A percentile compares a stretch with the other conserved stretches of the same genome.
Conservation (phyloP, 345 rosid species). For the Salix udensis region DNA sequence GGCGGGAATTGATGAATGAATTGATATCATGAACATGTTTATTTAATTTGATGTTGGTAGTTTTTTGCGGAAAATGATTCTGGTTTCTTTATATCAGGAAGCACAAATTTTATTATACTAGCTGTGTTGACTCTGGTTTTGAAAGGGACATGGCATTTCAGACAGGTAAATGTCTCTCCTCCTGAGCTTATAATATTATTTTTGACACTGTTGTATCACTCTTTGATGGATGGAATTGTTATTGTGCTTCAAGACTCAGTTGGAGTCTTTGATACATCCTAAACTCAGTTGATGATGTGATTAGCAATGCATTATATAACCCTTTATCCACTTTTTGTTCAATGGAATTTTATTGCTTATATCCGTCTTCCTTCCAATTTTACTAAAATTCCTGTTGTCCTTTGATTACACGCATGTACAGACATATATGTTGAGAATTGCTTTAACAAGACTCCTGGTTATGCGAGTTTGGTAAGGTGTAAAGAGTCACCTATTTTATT, state of each 20-base stretch:
- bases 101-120: constrained; percentile 78
- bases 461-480: not conserved
- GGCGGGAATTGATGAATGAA: not conserved
- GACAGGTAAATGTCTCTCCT: constrained; percentile 54
- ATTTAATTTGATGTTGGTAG: not conserved
- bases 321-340: not conserved
- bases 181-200: not conserved
- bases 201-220: not conserved
- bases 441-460: not conserved
- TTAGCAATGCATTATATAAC: not conserved
- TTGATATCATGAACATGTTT: not conserved
- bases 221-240: not conserved
- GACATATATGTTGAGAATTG: not conserved
- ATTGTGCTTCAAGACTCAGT: not conserved
- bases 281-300: not conserved
- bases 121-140: constrained; percentile 71
- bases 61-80: not conserved
- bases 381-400: not conserved
- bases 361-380: not conserved
- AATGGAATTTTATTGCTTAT: not conserved
- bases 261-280: not conserved
- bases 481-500: not conserved
- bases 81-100: constrained; percentile 44
- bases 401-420: not conserved
- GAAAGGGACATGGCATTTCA: constrained; percentile 78